Base-by-base conservation (phyloP, 2,329 filamentous ascomycete genomes). In the Cordyceps cicadae region DNA sequence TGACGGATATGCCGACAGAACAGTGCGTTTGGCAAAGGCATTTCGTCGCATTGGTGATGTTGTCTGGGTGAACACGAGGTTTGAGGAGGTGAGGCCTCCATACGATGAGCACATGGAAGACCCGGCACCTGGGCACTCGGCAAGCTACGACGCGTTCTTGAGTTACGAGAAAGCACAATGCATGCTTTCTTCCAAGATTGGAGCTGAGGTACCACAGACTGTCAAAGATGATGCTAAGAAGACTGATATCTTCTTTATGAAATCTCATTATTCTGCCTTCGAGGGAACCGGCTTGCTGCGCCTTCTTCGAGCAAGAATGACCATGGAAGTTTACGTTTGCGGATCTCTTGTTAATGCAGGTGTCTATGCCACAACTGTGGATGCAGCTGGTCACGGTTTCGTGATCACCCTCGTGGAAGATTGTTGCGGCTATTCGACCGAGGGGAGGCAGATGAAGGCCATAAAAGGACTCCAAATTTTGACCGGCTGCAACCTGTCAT, bases 201-300 rank as follows among this genome's bases (percentile, higher is more conserved):
- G 81, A 8, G 72, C 74, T 21, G 76, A 79, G 59, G 73, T 84
- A 41, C 73, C 77, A 0, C 67, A 74, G 1, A 66, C 68, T 1
- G 70, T 83, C n/a, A 59, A 59, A n/a, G 48, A 45, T 45, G 37
- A 39, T 52, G 37, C 48, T 19, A 84, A 70, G 70, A 77, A 66
- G 71, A 71, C 71, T 48, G 85, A 87, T 63, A 68, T 80, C 49
- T 70, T 77, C 51, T 71, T 86, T 59, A 76, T 80, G 58, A 97
- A 96, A 72, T 85, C 85, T 5, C 84, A 90, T 66, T 97, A 97
- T 73, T 97, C 94, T 4, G 92, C 92, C 15, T 92, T 97, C 70
- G 83, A 86, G 58, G 85, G 84, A 9, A 90, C 87, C 0, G 81
- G 83, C 54, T 79, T 97, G 17, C 80, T 97, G 8, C 80, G 88